Evolutionary conservation across 192 early-diverging fungal genomes (phyloP).

Genomic region (Globomyces pollinis-pini): DNA sequence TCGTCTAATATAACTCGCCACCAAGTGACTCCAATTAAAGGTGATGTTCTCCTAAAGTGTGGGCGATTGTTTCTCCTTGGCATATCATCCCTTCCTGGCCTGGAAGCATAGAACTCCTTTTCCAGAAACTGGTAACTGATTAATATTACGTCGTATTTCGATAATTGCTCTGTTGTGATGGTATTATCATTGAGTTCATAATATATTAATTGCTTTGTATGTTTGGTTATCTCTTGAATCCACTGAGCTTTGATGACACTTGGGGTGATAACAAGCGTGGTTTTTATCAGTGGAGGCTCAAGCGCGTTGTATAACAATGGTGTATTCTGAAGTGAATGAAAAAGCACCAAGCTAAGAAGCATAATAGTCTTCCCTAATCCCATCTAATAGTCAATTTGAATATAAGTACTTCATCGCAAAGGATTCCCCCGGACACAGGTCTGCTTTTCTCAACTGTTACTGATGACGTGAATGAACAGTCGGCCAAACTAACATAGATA

Average conservation of each 20-base stretch:
- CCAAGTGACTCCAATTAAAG: constrained; percentile 43
- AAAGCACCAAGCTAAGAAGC: constrained; percentile 49
- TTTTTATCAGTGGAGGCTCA: neutral
- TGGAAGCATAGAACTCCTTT: constrained; percentile 44
- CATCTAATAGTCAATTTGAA: no score
- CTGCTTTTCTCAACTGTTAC: constrained; percentile 12
- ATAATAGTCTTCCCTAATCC: constrained; percentile 65
- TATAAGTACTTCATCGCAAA: constrained; percentile 28
- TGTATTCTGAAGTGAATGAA: constrained; percentile 22
- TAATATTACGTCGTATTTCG: constrained; percentile 48
- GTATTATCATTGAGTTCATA: constrained; percentile 34
- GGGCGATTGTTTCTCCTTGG: constrained; percentile 23
- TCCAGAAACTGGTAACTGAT: constrained; percentile 49
- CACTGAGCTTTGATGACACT: constrained; percentile 57
- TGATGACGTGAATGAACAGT: neutral
- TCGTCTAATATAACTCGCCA: constrained; percentile 61
- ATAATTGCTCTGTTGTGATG: constrained; percentile 17
- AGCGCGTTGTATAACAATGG: neutral
- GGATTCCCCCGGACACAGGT: constrained; percentile 29
- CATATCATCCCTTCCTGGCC: constrained; percentile 23
- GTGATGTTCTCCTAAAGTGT: constrained; percentile 31
- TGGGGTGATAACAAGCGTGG: constrained; percentile 60
- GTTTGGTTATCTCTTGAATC: constrained; percentile 43
- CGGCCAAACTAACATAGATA: constrained; percentile 1
- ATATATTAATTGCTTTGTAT: constrained; percentile 39